These are phyloP conservation scores for Penicillium chermesinum DNA, from an alignment of 495 filamentous ascomycete genomes.

Conservation along the genomic window DNA sequence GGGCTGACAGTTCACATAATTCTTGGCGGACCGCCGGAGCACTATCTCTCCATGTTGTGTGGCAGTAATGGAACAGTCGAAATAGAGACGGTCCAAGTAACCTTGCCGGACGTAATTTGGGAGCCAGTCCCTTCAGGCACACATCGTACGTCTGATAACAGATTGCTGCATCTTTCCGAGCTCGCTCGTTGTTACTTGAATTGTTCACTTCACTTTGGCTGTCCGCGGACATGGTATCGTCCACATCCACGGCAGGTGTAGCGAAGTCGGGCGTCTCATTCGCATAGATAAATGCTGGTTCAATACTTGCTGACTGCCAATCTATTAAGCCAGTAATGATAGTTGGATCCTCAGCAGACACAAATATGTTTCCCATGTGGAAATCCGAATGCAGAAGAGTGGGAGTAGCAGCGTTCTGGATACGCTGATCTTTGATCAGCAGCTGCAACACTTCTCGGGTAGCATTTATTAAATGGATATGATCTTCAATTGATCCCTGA, in stretches of 20 bases:
- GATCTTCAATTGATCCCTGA: too few relatives aligned
- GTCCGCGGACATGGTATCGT: too few relatives aligned
- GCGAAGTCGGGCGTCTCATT: constrained; percentile 34
- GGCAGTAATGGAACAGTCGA: constrained; percentile 36
- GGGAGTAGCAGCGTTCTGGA: constrained; percentile 28
- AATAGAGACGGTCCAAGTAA: constrained; percentile 33
- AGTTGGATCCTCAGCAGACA: constrained; percentile 36
- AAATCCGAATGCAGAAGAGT: constrained; percentile 36
- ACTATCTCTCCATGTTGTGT: constrained; percentile 40
- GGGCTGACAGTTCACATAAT: constrained; percentile 30
- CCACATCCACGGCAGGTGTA: constrained; percentile 6
- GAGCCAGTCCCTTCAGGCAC: constrained; percentile 30
- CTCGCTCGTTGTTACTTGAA: too few relatives aligned
- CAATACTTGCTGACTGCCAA: constrained; percentile 36
- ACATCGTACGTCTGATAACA: too few relatives aligned
- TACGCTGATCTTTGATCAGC: constrained; percentile 24
- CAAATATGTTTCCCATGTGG: constrained; percentile 40
- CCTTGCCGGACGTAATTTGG: constrained; percentile 30
- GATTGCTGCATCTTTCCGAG: too few relatives aligned
- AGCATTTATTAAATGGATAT: constrained; percentile 26
- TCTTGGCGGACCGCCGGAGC: constrained; percentile 33
- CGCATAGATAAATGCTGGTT: constrained; percentile 36
- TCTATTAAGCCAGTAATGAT: constrained; percentile 36
- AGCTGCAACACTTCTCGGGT: constrained; percentile 25
- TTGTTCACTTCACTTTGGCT: too few relatives aligned